These are phyloP conservation scores for Backusella liffmaniae DNA, from an alignment of 192 early-diverging fungal species.

Conservation along the genomic window DNA sequence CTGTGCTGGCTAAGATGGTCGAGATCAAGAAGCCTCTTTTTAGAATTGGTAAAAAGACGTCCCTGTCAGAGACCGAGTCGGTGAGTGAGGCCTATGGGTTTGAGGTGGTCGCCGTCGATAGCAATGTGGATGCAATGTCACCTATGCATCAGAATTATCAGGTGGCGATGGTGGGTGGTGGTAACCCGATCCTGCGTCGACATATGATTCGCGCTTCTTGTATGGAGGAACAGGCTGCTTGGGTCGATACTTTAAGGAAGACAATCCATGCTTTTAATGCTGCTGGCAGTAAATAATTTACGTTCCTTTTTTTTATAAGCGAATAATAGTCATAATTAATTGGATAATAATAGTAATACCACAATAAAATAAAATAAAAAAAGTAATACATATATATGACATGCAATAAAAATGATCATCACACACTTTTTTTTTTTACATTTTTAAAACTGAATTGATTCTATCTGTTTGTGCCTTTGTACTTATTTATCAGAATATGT, in stretches of 20 bases:
- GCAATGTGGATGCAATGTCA: background rate
- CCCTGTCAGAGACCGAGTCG: background rate
- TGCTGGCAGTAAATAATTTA: background rate
- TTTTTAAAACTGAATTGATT: too few relatives aligned
- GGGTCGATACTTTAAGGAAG: conserved; percentile 9
- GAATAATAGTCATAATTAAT: too few relatives aligned
- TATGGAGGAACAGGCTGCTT: conserved; percentile 11
- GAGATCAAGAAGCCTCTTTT: conserved; percentile 8
- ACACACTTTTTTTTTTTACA: too few relatives aligned
- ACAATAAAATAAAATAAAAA: background rate
- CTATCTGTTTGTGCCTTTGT: background rate
- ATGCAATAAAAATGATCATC: background rate
- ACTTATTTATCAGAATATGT: background rate
- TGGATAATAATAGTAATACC: background rate
- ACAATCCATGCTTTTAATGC: conserved; percentile 3
- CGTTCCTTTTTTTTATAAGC: too few relatives aligned
- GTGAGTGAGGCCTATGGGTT: conserved; percentile 12
- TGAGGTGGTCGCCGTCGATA: conserved; percentile 11
- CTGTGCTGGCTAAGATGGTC: background rate
- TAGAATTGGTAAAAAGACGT: background rate
- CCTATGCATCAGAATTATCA: conserved; percentile 3
- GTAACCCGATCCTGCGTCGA: background rate
- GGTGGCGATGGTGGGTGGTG: background rate
- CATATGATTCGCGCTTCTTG: conserved; percentile 9
- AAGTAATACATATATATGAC: background rate